Base-by-base conservation (phyloP, 2,329 filamentous ascomycete genomes). In the Botrytis tulipae region DNA sequence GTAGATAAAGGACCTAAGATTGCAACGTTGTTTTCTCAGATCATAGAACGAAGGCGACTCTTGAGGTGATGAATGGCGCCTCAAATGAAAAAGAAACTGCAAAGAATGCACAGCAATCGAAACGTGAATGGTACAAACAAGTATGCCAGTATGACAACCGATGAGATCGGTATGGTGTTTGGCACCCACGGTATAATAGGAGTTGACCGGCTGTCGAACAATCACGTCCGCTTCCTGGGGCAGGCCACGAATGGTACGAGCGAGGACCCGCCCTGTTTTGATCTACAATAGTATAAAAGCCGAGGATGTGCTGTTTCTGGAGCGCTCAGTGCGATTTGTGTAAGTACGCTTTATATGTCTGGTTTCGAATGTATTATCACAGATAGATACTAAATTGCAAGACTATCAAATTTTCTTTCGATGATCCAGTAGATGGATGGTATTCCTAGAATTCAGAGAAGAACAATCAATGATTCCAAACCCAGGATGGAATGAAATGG, bases 171-270 rank as follows among this genome's bases (percentile, higher is more conserved):
- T 54, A 65, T 32, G 32, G 46, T 48, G 48, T 65, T 51, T 63
- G 29, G 60, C 46, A 51, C 46, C 65, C 44, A 61, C n/a, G 42
- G 60, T 29, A 57, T 57, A 66, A 71, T 40, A 71, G 70, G 70
- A 71, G 70, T 57, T 25, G 42, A 40, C 48, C 57, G 57, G 68
- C 29, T 48, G 32, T 71, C 70, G 44, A 71, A 71, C 65, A 66
- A 71, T 42, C 70, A 66, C 59, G 42, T 51, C 60, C 44, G 46
- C 60, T 66, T 71, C 60, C 59, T 57, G 70, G 70, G 67, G 67
- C 37, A 70, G 60, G 35, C 70, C 60, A 66, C 42, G 70, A 71
- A 71, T 71, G 46, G 70, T 65, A 71, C 70, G 60, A 65, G 70
- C 35, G 60, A 61, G 61, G 70, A 71, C 60, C 70, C 70, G 60